A percentile compares a stretch with the other conserved stretches of the same genome.
These are phyloP conservation scores for Candida mesenterica DNA, from an alignment of 1,139 yeast genomes.

Conservation along the genomic window DNA sequence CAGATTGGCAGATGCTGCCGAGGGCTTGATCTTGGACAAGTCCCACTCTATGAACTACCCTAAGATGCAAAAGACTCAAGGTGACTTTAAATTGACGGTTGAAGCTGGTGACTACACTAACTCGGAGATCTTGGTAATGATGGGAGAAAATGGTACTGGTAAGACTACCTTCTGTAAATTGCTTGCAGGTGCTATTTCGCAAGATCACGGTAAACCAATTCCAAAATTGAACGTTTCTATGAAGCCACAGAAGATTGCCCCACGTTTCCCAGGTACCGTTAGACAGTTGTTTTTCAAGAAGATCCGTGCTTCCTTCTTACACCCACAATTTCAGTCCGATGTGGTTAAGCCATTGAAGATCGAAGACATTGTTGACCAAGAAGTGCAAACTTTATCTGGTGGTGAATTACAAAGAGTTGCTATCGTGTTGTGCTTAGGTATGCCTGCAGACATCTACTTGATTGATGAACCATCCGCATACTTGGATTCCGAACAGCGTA, in stretches of 20 bases:
- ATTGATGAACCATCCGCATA: conserved; percentile 99
- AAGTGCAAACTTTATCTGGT: conserved; percentile 96
- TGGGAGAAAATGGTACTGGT: conserved; percentile 99
- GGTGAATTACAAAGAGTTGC: conserved; percentile 99
- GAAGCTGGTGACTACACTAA: conserved; percentile 90
- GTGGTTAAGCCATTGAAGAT: conserved; percentile 93
- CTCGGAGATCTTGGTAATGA: conserved; percentile 96
- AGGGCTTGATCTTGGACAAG: conserved; percentile 72
- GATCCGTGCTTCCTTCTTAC: conserved; percentile 89
- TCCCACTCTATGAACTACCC: conserved; percentile 79
- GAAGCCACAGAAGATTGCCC: conserved; percentile 99
- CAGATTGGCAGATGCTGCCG: conserved; percentile 90
- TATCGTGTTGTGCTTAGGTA: conserved; percentile 89
- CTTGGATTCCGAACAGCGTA: conserved; percentile 99
- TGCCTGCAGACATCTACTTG: conserved; percentile 91
- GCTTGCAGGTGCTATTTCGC: conserved; percentile 87
- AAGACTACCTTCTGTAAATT: conserved; percentile 95
- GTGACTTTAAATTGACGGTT: conserved; percentile 84
- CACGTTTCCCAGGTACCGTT: conserved; percentile 97
- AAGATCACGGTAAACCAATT: conserved; percentile 73
- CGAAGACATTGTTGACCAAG: conserved; percentile 94
- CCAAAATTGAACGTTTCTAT: conserved; percentile 90
- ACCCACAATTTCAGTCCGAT: conserved; percentile 97
- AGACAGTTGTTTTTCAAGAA: conserved; percentile 96
- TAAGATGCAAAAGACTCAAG: conserved; percentile 83